Conservation (phyloP, 2,329 filamentous ascomycete genomes). For the Fusarium buxicola region DNA sequence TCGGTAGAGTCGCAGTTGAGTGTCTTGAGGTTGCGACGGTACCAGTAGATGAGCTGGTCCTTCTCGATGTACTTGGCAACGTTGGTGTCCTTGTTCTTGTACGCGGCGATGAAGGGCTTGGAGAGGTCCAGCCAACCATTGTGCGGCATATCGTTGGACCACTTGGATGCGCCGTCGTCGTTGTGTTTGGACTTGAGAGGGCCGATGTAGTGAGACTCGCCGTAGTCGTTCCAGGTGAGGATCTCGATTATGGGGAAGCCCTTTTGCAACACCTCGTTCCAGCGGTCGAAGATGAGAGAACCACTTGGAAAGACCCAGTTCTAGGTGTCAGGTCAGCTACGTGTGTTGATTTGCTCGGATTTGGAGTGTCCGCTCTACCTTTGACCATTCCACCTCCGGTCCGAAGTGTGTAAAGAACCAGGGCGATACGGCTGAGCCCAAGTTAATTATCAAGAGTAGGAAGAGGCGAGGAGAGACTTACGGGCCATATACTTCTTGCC, state of each 20-base stretch:
- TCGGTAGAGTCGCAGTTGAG: constrained; percentile 65
- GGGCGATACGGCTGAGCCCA: constrained; percentile 43
- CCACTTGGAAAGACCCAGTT: constrained; percentile 71
- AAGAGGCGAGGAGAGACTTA: background rate
- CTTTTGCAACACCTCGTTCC: constrained; percentile 60
- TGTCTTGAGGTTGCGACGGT: constrained; percentile 60
- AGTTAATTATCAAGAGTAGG: background rate
- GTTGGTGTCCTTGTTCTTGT: constrained; percentile 57
- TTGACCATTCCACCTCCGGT: constrained; percentile 31
- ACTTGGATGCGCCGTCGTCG: constrained; percentile 60
- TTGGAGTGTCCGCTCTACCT: constrained; percentile 4
- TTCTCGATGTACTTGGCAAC: constrained; percentile 56
- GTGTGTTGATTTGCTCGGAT: constrained; percentile 19
- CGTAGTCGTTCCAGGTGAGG: constrained; percentile 63
- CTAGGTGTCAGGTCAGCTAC: constrained; percentile 57
- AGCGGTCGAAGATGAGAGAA: constrained; percentile 68
- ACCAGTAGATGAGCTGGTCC: constrained; percentile 68
- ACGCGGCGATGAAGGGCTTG: constrained; percentile 64
- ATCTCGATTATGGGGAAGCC: constrained; percentile 61
- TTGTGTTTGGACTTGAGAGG: constrained; percentile 58
- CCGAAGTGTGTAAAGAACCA: constrained; percentile 63
- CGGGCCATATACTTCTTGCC: constrained; percentile 62
- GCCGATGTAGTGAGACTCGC: constrained; percentile 66
- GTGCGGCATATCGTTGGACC: constrained; percentile 62
- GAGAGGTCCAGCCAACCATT: constrained; percentile 65